A percentile compares a stretch with the other conserved stretches of the same genome.
These are phyloP conservation scores for Phytophthora uliginosa DNA, from an alignment of 352 stramenopile species.

Conservation along the genomic window DNA sequence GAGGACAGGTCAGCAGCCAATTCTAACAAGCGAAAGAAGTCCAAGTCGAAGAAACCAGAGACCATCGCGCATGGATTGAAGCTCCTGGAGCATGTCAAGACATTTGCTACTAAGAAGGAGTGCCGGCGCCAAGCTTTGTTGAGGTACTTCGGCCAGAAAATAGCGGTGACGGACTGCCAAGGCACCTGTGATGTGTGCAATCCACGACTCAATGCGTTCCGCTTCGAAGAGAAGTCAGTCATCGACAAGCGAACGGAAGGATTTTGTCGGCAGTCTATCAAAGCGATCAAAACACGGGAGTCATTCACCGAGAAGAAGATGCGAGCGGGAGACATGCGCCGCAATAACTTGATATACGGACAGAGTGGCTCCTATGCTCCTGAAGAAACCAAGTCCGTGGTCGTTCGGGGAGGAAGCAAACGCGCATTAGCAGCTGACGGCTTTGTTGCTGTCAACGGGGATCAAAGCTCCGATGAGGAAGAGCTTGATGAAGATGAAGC, in stretches of 20 bases:
- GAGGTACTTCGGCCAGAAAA: constrained; percentile 65
- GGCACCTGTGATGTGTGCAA: constrained; percentile 72
- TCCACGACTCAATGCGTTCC: constrained; percentile 61
- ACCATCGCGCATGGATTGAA: constrained; percentile 35
- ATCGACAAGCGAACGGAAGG: constrained; percentile 36
- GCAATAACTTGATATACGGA: constrained; percentile 54
- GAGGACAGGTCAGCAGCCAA: background rate
- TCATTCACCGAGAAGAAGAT: constrained; percentile 38
- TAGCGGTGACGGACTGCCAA: constrained; percentile 53
- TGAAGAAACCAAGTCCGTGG: constrained; percentile 56
- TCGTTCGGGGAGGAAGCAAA: constrained; percentile 42
- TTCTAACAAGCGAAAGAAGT: constrained; percentile 6
- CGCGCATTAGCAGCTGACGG: constrained; percentile 50
- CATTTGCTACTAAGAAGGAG: constrained; percentile 55
- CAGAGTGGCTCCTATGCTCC: constrained; percentile 58
- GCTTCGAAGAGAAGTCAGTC: constrained; percentile 45
- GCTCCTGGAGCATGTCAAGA: constrained; percentile 49
- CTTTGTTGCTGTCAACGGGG: constrained; percentile 70
- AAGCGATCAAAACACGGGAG: constrained; percentile 18
- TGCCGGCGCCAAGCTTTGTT: constrained; percentile 66
- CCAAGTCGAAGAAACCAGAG: constrained; percentile 14
- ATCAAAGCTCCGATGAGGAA: constrained; percentile 46
- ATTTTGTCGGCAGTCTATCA: constrained; percentile 36
- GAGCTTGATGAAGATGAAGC: constrained; percentile 27
- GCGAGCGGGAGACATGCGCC: constrained; percentile 46